These are phyloP conservation scores for Actinomucor elegans DNA, from an alignment of 371 early-diverging fungal genomes.

Conservation along the genomic window DNA sequence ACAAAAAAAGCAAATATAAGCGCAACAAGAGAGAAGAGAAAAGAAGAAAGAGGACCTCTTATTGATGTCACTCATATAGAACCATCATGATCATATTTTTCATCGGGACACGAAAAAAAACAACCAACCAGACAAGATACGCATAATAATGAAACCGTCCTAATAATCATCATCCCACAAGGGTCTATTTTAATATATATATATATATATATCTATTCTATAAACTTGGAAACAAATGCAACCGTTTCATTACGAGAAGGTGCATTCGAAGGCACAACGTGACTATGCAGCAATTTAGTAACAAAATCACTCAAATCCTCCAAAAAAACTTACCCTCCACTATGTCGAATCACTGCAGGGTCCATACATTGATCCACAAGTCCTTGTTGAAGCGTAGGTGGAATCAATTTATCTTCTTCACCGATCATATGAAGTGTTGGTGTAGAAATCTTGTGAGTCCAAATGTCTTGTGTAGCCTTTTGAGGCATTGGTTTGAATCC, in stretches of 20 bases:
- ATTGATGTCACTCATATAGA: no score
- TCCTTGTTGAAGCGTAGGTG: slow-evolving; percentile 41
- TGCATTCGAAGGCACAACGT: slow-evolving; percentile 69
- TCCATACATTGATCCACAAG: slow-evolving; percentile 43
- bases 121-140: no score
- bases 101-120: no score
- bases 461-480: slow-evolving; percentile 38
- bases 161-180: neutral
- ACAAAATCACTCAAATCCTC: neutral
- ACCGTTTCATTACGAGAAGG: slow-evolving; percentile 57
- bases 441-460: slow-evolving; percentile 43
- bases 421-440: slow-evolving; percentile 73
- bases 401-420: slow-evolving; percentile 52
- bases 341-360: slow-evolving; percentile 37
- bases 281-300: no score
- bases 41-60: neutral
- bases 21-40: neutral
- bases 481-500: slow-evolving; percentile 54
- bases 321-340: slow-evolving; percentile 50
- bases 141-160: no score
- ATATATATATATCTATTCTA: neutral
- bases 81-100: no score
- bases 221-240: slow-evolving; percentile 58
- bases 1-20: neutral
- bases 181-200: neutral